phyloP scores from a whole-genome alignment of 2,329 filamentous ascomycete species.

The Botrytis cinerea region DNA sequence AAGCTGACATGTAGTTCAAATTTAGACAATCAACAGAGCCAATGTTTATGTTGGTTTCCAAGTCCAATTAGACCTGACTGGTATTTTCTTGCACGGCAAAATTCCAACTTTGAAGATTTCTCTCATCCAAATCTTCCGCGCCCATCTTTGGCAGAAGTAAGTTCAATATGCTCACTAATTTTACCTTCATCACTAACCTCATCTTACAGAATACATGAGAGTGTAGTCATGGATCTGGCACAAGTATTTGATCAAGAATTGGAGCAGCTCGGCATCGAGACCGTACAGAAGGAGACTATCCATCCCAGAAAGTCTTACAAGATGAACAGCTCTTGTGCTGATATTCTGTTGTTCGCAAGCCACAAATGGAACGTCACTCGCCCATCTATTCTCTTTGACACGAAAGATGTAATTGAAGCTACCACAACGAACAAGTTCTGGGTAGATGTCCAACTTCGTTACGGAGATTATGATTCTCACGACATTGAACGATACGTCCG shows the following conservation, averaged over 20 bases:
- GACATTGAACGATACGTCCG: constrained; percentile 97
- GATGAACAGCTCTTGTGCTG: constrained; percentile 99
- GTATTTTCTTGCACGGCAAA: constrained; percentile 98
- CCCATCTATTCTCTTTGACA: constrained; percentile 91
- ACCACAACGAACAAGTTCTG: constrained; percentile 99
- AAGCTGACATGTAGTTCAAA: background rate
- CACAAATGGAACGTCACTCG: constrained; percentile 99
- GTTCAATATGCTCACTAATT: background rate
- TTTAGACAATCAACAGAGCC: constrained; percentile 83
- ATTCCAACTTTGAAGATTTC: constrained; percentile 98
- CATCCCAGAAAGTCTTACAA: constrained; percentile 99
- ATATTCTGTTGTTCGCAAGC: constrained; percentile 93
- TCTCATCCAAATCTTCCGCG: constrained; percentile 97
- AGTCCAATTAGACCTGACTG: constrained; percentile 94
- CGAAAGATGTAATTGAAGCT: constrained; percentile 90
- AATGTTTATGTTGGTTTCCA: constrained; percentile 99
- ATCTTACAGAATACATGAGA: constrained; percentile 73
- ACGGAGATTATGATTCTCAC: constrained; percentile 98
- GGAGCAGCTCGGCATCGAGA: constrained; percentile 93
- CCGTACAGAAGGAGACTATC: constrained; percentile 98
- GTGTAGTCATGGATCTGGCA: constrained; percentile 97
- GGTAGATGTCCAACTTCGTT: constrained; percentile 94
- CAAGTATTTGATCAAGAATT: constrained; percentile 98
- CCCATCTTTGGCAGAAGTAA: constrained; percentile 96
- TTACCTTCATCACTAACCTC: background rate